Base-by-base conservation (phyloP, 2,329 filamentous ascomycete genomes). In the Pezicula carpinea region DNA sequence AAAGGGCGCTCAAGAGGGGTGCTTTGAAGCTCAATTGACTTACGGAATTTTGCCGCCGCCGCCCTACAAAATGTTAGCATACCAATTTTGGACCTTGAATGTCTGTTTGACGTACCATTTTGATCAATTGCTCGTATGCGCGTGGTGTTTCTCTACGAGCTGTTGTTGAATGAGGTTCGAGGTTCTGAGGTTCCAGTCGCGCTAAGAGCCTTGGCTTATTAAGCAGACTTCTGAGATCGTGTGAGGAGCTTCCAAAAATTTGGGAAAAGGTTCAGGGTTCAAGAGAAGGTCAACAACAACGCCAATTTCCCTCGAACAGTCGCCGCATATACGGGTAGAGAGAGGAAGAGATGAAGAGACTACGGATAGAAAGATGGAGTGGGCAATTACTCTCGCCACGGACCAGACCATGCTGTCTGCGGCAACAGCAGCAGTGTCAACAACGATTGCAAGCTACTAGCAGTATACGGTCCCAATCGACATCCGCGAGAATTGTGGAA, bases 31-130 rank as follows among this genome's bases (percentile, higher is more conserved):
- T 45, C 42, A 45, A 54, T 62, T 54, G 55, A 61, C 76, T 61
- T 77, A 87, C 80, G 81, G 79, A 59, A 87, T 78, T 71, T 87
- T 87, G 70, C 80, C 84, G 75, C 90, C 89, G 73, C 87, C 87
- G 74, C 87, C 87, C 85, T 84, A 55, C 19, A 45, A 51, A 52
- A 44, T 55, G 66, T 80, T 67, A 80, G 75, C 57, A 56, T 34
- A 31, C 17, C 6, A n/a, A 32, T 11, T 51, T 45, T 18, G n/a
- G 6, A 41, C 35, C 43, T 32, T 3, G 3, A n/a, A 26, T n/a
- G 10, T 22, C 22, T 21, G 21, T 39, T n/a, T 3, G 31, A 60
- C 73, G 62, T 66, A 82, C 80, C 80, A 83, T 83, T 64, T 75
- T 81, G 70, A 69, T 66, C 58, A 56, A 62, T 60, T 60, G 59